A percentile compares a stretch with the other conserved stretches of the same genome.
Conservation (phyloP, 2,329 filamentous ascomycete species). For the Amesomyces nigricolor region DNA sequence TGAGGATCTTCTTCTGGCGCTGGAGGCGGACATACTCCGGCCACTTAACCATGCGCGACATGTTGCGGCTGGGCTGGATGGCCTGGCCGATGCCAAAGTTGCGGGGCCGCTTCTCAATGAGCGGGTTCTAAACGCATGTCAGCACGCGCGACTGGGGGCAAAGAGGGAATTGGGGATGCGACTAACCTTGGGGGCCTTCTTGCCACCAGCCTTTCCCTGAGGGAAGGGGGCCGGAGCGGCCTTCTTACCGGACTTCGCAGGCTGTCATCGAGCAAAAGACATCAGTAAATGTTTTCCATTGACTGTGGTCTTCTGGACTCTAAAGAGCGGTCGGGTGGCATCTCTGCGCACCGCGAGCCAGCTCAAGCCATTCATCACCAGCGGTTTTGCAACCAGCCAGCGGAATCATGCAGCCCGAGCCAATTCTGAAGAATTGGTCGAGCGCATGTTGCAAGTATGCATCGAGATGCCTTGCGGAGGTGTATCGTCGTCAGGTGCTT, state of each 20-base stretch:
- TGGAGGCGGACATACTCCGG: constrained; percentile 98
- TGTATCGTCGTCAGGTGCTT: constrained; percentile 42
- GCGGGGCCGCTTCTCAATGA: constrained; percentile 94
- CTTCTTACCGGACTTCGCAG: constrained; percentile 98
- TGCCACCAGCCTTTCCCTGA: constrained; percentile 80
- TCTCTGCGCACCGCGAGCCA: constrained; percentile 47
- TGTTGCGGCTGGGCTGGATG: constrained; percentile 93
- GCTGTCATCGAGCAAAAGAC: constrained; percentile 99
- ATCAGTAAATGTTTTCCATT: constrained; percentile 84
- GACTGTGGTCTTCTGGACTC: constrained; percentile 78
- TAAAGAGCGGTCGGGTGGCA: constrained; percentile 66
- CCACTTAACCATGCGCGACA: constrained; percentile 99
- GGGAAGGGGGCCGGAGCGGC: constrained; percentile 95
- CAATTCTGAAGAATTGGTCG: constrained; percentile 29
- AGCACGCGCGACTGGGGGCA: constrained; percentile 17
- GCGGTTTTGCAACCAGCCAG: constrained; percentile 39
- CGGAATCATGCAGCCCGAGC: constrained; percentile 37
- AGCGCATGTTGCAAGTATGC: constrained; percentile 26
- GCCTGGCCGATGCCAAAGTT: constrained; percentile 99
- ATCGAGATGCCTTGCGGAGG: constrained; percentile 28
- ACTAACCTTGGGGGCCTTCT: constrained; percentile 96
- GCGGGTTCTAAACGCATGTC: constrained; percentile 71
- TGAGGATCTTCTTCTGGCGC: constrained; percentile 90
- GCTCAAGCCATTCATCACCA: constrained; percentile 65
- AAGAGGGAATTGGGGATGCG: constrained; percentile 2